A percentile compares a stretch with the other conserved stretches of the same genome.
Conservation (phyloP, 2,329 filamentous ascomycete species). For the Aspergillus melleus region DNA sequence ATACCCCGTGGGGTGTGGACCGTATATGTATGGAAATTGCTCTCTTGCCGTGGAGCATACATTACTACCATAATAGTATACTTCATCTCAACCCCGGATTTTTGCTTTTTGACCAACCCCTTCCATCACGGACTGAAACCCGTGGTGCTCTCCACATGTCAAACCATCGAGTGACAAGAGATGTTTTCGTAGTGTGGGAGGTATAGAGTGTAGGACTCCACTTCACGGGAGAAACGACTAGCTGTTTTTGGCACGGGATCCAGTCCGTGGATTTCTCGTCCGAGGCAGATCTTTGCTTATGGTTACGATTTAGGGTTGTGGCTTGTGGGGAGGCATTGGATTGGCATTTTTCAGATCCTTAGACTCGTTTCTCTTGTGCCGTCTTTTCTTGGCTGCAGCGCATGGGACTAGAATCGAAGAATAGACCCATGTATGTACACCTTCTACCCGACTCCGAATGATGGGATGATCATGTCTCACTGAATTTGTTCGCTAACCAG, state of each 20-base stretch:
- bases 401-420: neutral
- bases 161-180: neutral
- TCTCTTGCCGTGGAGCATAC: too few species aligned
- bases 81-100: conserved; percentile 5
- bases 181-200: neutral
- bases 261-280: neutral
- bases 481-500: neutral
- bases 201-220: neutral
- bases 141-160: conserved; percentile 4
- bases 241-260: neutral
- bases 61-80: neutral
- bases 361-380: too few species aligned
- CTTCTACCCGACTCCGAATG: too few species aligned
- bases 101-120: neutral
- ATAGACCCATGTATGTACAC: neutral
- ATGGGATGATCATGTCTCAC: neutral
- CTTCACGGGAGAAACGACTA: neutral
- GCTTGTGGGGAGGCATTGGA: neutral
- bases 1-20: neutral
- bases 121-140: conserved; percentile 3
- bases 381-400: neutral
- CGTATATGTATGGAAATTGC: neutral
- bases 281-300: neutral
- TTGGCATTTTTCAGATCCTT: too few species aligned
- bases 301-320: neutral